These are phyloP conservation scores for Teratosphaeria viscida DNA, from an alignment of 2,329 filamentous ascomycete species.

Conservation along the genomic window DNA sequence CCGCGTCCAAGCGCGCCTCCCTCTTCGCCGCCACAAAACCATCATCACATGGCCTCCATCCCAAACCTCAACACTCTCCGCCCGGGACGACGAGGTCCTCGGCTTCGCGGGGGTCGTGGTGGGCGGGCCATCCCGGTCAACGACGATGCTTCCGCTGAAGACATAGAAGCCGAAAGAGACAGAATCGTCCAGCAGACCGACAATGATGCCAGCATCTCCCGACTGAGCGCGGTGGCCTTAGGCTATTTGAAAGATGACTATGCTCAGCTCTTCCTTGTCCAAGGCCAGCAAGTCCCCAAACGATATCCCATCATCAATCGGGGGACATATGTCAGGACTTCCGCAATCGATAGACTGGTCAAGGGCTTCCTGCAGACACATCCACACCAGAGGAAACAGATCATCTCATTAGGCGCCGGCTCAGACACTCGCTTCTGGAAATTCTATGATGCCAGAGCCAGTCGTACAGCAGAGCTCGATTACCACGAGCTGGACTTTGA, in stretches of 20 bases:
- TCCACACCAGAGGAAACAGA: conserved; percentile 43
- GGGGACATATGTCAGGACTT: conserved; percentile 89
- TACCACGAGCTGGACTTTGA: conserved; percentile 95
- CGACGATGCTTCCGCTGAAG: conserved; percentile 11
- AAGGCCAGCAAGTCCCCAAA: conserved; percentile 41
- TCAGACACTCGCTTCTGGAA: conserved; percentile 86
- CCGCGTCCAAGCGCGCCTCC: conserved; percentile 1
- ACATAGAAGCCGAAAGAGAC: conserved; percentile 46
- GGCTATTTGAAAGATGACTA: conserved; percentile 80
- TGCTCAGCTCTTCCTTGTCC: conserved; percentile 56
- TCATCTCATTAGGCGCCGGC: conserved; percentile 85
- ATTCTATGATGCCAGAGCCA: conserved; percentile 36
- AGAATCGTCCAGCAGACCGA: conserved; percentile 78
- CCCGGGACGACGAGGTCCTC: conserved; percentile 37
- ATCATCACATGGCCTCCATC: conserved; percentile 39
- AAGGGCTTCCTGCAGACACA: conserved; percentile 51
- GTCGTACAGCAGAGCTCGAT: not conserved
- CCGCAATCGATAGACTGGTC: conserved; percentile 70
- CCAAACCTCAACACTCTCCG: conserved; percentile 62
- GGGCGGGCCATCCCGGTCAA: conserved; percentile 15
- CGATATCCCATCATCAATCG: conserved; percentile 88
- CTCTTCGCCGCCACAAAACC: not conserved
- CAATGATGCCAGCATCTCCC: conserved; percentile 77
- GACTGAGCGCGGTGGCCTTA: conserved; percentile 75
- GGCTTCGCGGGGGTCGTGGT: conserved; percentile 39